Base-by-base conservation (phyloP, 495 filamentous ascomycete species). In the Collariella sp. region DNA sequence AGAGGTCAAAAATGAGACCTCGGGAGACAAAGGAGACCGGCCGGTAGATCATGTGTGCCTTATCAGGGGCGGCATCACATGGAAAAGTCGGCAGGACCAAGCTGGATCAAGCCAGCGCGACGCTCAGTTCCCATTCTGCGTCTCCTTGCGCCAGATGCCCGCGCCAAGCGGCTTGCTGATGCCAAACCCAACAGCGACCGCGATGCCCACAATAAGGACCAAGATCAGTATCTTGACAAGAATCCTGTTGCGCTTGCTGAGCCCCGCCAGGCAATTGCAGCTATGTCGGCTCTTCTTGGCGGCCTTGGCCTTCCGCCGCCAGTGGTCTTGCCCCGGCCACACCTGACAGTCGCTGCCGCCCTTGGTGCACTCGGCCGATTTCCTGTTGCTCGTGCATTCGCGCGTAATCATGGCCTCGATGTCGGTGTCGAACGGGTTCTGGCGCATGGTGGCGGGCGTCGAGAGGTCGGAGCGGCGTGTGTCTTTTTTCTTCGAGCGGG, bases 261-360 rank as follows among this genome's bases (percentile, higher is more conserved):
- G 55, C 22, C 61, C 57, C 19, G 71, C 70, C 51, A 78, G 58
- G 49, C 67, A 72, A 42, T 70, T 67, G 64, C 74, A 78, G 46
- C 54, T 67, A 43, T 65, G 64, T 7, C 70, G 66, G 47, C 66
- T 74, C 59, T 68, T 70, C 66, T 73, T 73, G 50, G 74, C 72
- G 7, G 67, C 72, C 56, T 69, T 67, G 40, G 74, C 73, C 65
- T 78, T 76, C 39, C 66, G 63, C 47, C 64, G 63, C 75, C 75
- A 78, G 60, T 78, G 72, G 13, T 71, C 72, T 42, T 75, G 70
- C n/a, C 72, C 70, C 26, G 75, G 75, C 75, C 75, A 78, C n/a
- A 73, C 69, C 5, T 66, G 66, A 58, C 71, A 74, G 39, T 78
- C 72, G 31, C 61, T 62, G 36, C 60, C 67, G 6, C 63, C 62